A percentile compares a stretch with the other conserved stretches of the same genome.
phyloP scores from a whole-genome alignment of 371 early-diverging fungal species.

The Mucor irregularis region DNA sequence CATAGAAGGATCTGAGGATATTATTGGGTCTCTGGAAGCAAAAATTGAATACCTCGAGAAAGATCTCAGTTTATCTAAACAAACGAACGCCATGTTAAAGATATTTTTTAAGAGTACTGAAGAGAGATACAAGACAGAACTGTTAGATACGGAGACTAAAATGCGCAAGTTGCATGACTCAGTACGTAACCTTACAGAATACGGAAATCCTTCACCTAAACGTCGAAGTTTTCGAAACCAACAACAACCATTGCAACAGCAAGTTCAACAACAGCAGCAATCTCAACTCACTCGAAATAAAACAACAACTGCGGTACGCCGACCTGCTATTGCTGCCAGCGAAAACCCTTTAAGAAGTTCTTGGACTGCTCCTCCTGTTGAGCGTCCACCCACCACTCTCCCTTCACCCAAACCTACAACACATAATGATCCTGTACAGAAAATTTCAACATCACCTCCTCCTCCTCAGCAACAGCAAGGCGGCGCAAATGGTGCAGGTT shows the following conservation, averaged over 20 bases:
- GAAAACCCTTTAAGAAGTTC: conserved; percentile 13
- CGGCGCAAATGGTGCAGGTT: neutral
- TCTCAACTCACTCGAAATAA: neutral
- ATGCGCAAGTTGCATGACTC: conserved; percentile 28
- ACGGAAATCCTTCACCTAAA: conserved; percentile 28
- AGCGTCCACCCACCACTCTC: neutral
- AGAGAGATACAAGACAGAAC: conserved; percentile 24
- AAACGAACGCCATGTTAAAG: conserved; percentile 28
- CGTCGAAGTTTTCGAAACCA: conserved; percentile 19
- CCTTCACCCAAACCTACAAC: conserved; percentile 1
- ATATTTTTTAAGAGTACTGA: conserved; percentile 29
- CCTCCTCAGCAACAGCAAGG: neutral
- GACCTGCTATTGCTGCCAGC: neutral
- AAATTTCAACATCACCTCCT: neutral
- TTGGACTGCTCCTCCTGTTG: neutral
- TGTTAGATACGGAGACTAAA: conserved; percentile 26
- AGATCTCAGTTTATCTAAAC: conserved; percentile 23
- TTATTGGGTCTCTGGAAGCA: conserved; percentile 20
- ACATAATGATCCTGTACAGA: neutral
- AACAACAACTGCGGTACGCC: neutral
- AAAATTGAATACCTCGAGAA: conserved; percentile 30
- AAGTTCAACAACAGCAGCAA: neutral
- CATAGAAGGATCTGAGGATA: conserved; percentile 18
- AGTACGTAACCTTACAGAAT: conserved; percentile 27
- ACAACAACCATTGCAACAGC: conserved; percentile 4